These are phyloP conservation scores for Dryadomyces quercivorus DNA, from an alignment of 2,329 filamentous ascomycete genomes.

Conservation along the genomic window DNA sequence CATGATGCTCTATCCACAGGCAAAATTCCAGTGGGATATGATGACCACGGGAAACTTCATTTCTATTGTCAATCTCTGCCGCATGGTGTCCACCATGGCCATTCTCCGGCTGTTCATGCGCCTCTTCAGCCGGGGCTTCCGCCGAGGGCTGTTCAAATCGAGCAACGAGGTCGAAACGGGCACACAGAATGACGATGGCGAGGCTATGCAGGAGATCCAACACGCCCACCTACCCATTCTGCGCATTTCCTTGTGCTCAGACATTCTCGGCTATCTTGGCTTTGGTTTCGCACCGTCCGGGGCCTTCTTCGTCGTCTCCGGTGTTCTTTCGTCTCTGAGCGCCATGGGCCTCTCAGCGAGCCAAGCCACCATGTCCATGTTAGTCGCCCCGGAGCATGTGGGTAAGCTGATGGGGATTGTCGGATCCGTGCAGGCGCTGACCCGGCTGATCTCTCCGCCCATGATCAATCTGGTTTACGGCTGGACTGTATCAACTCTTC, in stretches of 20 bases:
- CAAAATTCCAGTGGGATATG: constrained; percentile 1
- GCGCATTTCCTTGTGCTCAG: not conserved
- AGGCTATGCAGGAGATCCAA: not conserved
- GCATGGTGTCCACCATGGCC: not conserved
- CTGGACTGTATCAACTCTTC: not conserved
- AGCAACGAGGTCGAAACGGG: no score
- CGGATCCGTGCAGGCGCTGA: constrained; percentile 1
- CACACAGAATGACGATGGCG: not conserved
- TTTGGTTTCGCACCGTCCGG: not conserved
- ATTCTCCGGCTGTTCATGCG: not conserved
- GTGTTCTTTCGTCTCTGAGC: not conserved
- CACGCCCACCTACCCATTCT: not conserved
- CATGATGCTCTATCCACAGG: constrained; percentile 4
- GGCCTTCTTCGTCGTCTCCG: not conserved
- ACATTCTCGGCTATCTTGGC: not conserved
- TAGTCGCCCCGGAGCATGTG: not conserved
- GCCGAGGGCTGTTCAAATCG: no score
- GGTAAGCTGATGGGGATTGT: constrained; percentile 1
- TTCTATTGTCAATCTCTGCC: not conserved
- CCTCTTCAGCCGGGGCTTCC: not conserved
- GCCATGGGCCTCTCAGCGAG: not conserved
- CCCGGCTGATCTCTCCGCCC: not conserved
- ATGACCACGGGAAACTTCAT: not conserved
- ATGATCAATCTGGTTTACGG: not conserved
- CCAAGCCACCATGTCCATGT: not conserved